These are phyloP conservation scores for Xylariaceae sp. DNA, from an alignment of 2,329 filamentous ascomycete species.

Conservation along the genomic window DNA sequence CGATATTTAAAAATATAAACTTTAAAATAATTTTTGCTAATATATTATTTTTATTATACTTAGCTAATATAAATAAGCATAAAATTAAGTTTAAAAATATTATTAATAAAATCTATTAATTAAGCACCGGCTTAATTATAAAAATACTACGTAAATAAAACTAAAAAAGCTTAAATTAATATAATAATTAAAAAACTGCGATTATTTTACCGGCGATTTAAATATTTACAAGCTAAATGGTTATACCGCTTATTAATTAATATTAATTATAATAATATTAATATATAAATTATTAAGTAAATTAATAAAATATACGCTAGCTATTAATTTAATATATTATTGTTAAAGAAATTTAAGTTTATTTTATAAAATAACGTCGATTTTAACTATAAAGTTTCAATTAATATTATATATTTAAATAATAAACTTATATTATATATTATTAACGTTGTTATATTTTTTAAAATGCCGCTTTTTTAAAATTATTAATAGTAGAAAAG, in stretches of 20 bases:
- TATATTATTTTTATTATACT: background rate
- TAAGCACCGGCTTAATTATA: too few relatives aligned
- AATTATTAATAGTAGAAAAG: too few relatives aligned
- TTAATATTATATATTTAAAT: constrained; percentile 1
- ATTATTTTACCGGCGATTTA: background rate
- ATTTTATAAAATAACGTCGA: background rate
- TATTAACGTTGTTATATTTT: background rate
- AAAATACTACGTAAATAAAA: too few relatives aligned
- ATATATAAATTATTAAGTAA: background rate
- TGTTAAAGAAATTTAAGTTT: background rate
- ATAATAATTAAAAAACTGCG: background rate
- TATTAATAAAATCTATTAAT: too few relatives aligned
- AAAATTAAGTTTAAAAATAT: background rate
- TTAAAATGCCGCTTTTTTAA: background rate
- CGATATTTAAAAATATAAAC: too few relatives aligned
- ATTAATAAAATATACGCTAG: background rate
- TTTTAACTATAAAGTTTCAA: background rate
- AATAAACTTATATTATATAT: background rate
- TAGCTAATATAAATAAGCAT: background rate
- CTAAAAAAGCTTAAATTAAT: too few relatives aligned
- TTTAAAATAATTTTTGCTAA: background rate
- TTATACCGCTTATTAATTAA: too few relatives aligned
- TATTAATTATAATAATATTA: too few relatives aligned
- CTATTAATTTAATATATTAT: background rate
- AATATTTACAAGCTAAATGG: background rate